Base-by-base conservation (phyloP, 352 stramenopile species). In the Peronospora destructor region DNA sequence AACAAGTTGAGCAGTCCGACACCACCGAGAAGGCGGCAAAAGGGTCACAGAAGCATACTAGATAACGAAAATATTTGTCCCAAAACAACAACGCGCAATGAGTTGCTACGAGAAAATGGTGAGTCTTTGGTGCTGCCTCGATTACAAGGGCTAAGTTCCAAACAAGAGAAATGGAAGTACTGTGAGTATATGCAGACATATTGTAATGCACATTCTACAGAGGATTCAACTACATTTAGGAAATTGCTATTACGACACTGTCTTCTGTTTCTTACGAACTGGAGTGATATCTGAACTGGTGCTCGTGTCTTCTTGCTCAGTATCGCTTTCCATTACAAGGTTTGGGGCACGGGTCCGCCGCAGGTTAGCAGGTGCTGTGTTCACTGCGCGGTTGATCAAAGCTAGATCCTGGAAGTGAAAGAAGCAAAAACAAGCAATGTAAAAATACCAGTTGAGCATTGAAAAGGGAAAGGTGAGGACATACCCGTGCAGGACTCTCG, bases 321-420 rank as follows among this genome's bases (percentile, higher is more conserved):
- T 57, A 44, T 63, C 65, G 40, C 61, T 71, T 46, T 74, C 61
- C 28, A 68, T 51, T 0, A 57, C 28, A 21, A 67, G 53, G n/a
- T 64, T 30, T 8, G 64, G 50, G 9, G 45, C 50, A 55, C 45
- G 56, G 6, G 30, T 41, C 37, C 51, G 21, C 3, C 45, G 19
- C 35, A 56, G 19, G 19, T 60, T 50, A 36, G 35, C 44, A 37
- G 61, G 61, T 38, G 41, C 53, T 13, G 66, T 61, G 32, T 88
- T 88, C n/a, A 88, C 75, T 13, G 77, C 77, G 11, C 77, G 74
- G 13, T 88, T 87, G 52, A 88, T 88, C 51, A 88, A 61, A 6
- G 75, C 77, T 29, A 88, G 42, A 44, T 88, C 75, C 76, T 87
- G 44, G 23, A 56, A 9, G 36, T 17, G 8, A 41, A 21, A 29